Base-by-base conservation (phyloP, 2,329 filamentous ascomycete species). In the Capronia americana region DNA sequence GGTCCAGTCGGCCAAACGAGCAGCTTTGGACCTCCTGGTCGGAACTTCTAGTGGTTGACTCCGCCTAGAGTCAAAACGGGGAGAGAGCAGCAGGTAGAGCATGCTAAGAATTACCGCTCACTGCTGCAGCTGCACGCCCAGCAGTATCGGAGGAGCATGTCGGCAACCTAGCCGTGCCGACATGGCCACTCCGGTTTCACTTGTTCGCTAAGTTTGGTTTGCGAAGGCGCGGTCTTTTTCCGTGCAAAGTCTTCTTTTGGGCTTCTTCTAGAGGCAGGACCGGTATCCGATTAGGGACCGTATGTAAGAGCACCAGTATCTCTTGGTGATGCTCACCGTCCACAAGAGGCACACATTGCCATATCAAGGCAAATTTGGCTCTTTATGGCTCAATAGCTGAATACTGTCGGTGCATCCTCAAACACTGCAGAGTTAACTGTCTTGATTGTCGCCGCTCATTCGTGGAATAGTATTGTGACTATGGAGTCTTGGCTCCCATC, bases 41-140 rank as follows among this genome's bases (percentile, higher is more conserved):
- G 69, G 64, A 63, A 67, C 58, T 69, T 71, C 65, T 71, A 70
- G 68, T 67, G 65, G 65, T 59, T 64, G 66, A 70, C 63, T 65
- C 65, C 65, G 53, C 68, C 67, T 32, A 50, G 67, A 58, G 63
- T 61, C n/a, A 59, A 30, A 63, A 57, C 48, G 17, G 55, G 62
- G 24, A 32, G 23, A 28, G 11, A 24, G 32, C 61, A 44, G 32
- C 55, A 51, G 24, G 58, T 46, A 17, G 61, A 66, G 28, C 54
- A 60, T 34, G 4, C 17, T n/a, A 5, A 32, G 26, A 14, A 4
- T 20, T 55, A 55, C 28, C n/a, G 53, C 11, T 30, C 53, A n/a
- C 57, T 60, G 44, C 41, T 57, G 57, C 61, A 60, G 24, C 28
- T 58, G 20, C 23, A 53, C 7, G 60, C 61, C 24, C 48, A 38